These are phyloP conservation scores for Galerina sulciceps DNA, from an alignment of 768 basidiomycete genomes.

Conservation along the genomic window DNA sequence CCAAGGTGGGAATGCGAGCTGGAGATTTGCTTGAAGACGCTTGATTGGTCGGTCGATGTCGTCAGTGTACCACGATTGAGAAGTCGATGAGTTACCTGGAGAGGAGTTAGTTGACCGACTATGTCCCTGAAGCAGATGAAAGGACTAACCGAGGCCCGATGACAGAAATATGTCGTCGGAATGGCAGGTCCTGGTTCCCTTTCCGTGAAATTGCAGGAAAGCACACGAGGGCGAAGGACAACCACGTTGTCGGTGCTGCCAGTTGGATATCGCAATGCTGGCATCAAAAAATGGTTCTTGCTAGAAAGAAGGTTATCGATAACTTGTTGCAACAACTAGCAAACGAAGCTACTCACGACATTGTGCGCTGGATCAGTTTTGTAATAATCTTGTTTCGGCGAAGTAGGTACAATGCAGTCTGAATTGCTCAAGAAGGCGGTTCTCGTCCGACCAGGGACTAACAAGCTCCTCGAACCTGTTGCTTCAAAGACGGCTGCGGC, in stretches of 20 bases:
- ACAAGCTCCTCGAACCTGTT: conserved; percentile 43
- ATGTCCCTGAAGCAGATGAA: not conserved
- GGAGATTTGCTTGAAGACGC: conserved; percentile 35
- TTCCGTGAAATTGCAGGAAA: conserved; percentile 54
- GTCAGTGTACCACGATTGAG: conserved; percentile 43
- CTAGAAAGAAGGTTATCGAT: conserved; percentile 23
- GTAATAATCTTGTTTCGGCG: conserved; percentile 32
- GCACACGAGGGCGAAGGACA: conserved; percentile 44
- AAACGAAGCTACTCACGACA: conserved; percentile 29
- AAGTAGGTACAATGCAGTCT: conserved; percentile 32
- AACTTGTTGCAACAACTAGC: not conserved
- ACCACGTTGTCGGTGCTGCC: conserved; percentile 41
- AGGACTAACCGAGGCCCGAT: conserved; percentile 42
- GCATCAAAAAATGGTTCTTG: conserved; percentile 50
- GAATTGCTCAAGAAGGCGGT: conserved; percentile 35
- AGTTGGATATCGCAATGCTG: conserved; percentile 37
- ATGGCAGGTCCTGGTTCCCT: conserved; percentile 39
- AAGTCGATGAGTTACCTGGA: conserved; percentile 20
- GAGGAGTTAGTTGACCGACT: not conserved
- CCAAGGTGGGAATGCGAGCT: conserved; percentile 36
- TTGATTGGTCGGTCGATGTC: conserved; percentile 36
- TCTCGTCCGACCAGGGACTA: conserved; percentile 44
- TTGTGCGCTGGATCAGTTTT: conserved; percentile 54
- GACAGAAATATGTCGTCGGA: conserved; percentile 49
- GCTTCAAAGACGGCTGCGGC: conserved; percentile 43